Percentiles rank a stretch among this genome's conserved stretches.
phyloP scores from a whole-genome alignment of 345 rosid species.

The Salix caprea region DNA sequence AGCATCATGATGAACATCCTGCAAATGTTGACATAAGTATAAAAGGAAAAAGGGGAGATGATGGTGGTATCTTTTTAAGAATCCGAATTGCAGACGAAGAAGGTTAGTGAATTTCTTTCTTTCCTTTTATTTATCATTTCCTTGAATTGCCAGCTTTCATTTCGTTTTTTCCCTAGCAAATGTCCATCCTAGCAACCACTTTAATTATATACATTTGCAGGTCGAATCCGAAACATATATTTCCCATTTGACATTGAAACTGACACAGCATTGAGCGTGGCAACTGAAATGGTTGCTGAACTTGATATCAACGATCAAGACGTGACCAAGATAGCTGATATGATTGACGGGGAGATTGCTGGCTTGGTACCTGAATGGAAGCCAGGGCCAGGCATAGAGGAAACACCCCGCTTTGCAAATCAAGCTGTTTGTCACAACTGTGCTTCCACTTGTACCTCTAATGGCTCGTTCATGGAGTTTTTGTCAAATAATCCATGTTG shows the following conservation, averaged over 20 bases:
- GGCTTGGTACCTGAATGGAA: constrained; percentile 78
- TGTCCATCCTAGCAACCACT: not conserved
- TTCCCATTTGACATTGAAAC: constrained; percentile 72
- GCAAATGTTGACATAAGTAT: constrained; percentile 61
- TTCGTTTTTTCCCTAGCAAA: not conserved
- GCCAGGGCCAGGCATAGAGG: constrained; percentile 63
- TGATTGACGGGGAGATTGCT: constrained; percentile 83
- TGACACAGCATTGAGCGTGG: constrained; percentile 83
- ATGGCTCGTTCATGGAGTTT: constrained; percentile 51
- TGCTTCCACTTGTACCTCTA: constrained; percentile 65
- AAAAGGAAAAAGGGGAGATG: constrained; percentile 67
- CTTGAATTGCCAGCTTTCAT: not conserved
- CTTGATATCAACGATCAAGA: constrained; percentile 80
- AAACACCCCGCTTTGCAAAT: constrained; percentile 51
- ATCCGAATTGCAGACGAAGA: constrained; percentile 77
- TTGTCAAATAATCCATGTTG: constrained; percentile 47
- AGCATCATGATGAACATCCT: constrained; percentile 58
- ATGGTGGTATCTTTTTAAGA: constrained; percentile 62
- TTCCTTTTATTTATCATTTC: not conserved
- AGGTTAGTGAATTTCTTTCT: constrained; percentile 41
- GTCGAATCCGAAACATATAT: constrained; percentile 71
- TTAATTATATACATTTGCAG: constrained; percentile 32
- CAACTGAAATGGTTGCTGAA: constrained; percentile 94
- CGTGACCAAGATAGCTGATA: constrained; percentile 72
- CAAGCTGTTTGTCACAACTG: constrained; percentile 58